Percentiles rank a stretch among this genome's conserved stretches.
Conservation (phyloP, 208 protist genomes). For the Crithidia bombi region DNA sequence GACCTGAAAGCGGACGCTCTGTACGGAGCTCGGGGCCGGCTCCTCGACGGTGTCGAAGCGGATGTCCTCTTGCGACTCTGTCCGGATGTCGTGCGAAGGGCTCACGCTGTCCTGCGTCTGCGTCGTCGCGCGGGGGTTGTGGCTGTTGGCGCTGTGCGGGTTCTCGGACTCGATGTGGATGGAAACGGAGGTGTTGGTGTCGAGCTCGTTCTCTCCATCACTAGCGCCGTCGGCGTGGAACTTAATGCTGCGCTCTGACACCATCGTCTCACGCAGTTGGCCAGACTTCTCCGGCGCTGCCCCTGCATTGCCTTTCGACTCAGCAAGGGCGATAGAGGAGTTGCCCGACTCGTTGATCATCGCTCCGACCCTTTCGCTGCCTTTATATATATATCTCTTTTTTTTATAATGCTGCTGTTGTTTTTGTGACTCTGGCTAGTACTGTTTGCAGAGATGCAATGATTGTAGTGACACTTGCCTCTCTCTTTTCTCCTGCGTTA, state of each 20-base stretch:
- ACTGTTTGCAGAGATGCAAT: background rate
- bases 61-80: conserved; percentile 27
- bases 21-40: conserved; percentile 13
- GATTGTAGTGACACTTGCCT: background rate
- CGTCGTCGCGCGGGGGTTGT: background rate
- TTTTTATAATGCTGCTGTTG: conserved; percentile 9
- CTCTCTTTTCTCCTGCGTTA: background rate
- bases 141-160: conserved; percentile 1
- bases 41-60: conserved; percentile 18
- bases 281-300: background rate
- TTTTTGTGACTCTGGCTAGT: background rate
- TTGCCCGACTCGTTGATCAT: conserved; percentile 20
- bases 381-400: background rate
- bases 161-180: conserved; percentile 12
- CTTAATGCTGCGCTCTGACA: conserved; percentile 19
- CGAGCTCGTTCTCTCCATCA: conserved; percentile 2
- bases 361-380: background rate
- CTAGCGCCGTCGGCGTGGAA: conserved; percentile 16
- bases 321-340: conserved; percentile 30
- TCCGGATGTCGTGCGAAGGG: background rate
- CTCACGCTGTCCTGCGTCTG: background rate
- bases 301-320: conserved; percentile 9
- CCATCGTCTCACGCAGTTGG: conserved; percentile 2
- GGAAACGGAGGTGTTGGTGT: conserved; percentile 16
- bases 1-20: conserved; percentile 29